Evolutionary conservation across 495 filamentous ascomycete genomes (phyloP), one percentile per base, ranked within the genome.

Genomic region (Gamarada debralockiae): DNA sequence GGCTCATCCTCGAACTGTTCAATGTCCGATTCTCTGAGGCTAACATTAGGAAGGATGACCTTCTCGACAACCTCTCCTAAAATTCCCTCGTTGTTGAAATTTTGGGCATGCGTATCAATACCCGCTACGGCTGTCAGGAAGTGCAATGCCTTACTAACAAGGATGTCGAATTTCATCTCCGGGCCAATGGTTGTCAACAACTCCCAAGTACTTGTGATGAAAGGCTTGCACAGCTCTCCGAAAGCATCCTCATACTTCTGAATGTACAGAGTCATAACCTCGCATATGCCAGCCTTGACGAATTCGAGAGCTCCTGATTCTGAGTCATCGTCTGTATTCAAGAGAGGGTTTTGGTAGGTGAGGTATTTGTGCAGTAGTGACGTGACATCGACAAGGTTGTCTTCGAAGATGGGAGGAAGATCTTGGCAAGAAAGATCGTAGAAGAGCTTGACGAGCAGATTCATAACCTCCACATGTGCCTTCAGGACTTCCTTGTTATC

Each of bases 1-100:
- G 95, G 95, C 66, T 99, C 95, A 61, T 99, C 95, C 65, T 97
- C 95, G 58, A 97, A 96, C 31, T 95, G 75, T 65, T 99, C 95
- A 53, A 95, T 82, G 53, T 99, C 95, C 2, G 91, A 89, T 56
- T 95, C 90, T 62, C 95, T 81, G 20, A 99, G 76, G 12, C 82
- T 83, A 47, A 97, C 82, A 57, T 97, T 99, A 29, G 95, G 95
- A 48, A 99, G 70, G 40, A 99, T 84, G 22, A 97, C 95, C 70
- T 95, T 95, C 67, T 97, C 89, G 29, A 96, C 85, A 21, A 99
- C 86, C 61, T 96, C 85, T 21, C 77, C 73, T 48, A 97, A 69
- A 2, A 85, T 84, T 14, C 73, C 75, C 54, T 87, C 81, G 52
- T 85, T 81, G 69, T 92, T 89, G 83, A 99, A 99, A 54, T 82